Conservation (phyloP, 805 yeast genomes). For the Saturnispora sekii region DNA sequence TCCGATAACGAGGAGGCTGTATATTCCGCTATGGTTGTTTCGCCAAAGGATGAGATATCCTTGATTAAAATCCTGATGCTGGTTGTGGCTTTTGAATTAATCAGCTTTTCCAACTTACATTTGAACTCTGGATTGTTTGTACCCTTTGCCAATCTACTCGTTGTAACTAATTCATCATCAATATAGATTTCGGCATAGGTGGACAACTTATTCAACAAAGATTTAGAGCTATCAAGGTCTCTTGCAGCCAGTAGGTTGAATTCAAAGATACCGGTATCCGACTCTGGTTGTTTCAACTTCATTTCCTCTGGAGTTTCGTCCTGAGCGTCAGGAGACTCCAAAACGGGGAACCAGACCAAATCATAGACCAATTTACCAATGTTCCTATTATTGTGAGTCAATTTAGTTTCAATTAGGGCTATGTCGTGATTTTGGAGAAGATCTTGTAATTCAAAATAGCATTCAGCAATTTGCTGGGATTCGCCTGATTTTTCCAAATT, state of each 20-base stretch:
- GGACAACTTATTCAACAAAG: slow-evolving; percentile 44
- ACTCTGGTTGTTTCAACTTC: slow-evolving; percentile 30
- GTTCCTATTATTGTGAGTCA: slow-evolving; percentile 40
- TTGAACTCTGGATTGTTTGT: slow-evolving; percentile 70
- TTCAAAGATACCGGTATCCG: slow-evolving; percentile 70
- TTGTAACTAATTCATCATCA: slow-evolving; percentile 45
- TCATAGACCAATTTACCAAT: slow-evolving; percentile 56
- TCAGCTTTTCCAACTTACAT: slow-evolving; percentile 48
- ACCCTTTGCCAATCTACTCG: slow-evolving; percentile 52
- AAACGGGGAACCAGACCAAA: slow-evolving; percentile 38
- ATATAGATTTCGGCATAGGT: slow-evolving; percentile 62
- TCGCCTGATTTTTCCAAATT: slow-evolving; percentile 45
- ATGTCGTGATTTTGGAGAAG: slow-evolving; percentile 45
- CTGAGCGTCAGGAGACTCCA: slow-evolving; percentile 28
- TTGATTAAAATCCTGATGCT: slow-evolving; percentile 46
- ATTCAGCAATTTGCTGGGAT: slow-evolving; percentile 41
- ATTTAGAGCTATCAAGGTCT: slow-evolving; percentile 41
- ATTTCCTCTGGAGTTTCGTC: slow-evolving; percentile 35
- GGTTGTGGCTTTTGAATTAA: slow-evolving; percentile 51
- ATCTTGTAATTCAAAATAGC: slow-evolving; percentile 47
- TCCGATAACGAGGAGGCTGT: slow-evolving; percentile 45
- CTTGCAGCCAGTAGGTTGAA: slow-evolving; percentile 51
- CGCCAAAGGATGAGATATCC: slow-evolving; percentile 46
- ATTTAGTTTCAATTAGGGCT: slow-evolving; percentile 34
- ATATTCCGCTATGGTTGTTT: slow-evolving; percentile 43